Evolutionary conservation across 2,329 filamentous ascomycete genomes (phyloP).

Genomic region (Septoria petroselini): DNA sequence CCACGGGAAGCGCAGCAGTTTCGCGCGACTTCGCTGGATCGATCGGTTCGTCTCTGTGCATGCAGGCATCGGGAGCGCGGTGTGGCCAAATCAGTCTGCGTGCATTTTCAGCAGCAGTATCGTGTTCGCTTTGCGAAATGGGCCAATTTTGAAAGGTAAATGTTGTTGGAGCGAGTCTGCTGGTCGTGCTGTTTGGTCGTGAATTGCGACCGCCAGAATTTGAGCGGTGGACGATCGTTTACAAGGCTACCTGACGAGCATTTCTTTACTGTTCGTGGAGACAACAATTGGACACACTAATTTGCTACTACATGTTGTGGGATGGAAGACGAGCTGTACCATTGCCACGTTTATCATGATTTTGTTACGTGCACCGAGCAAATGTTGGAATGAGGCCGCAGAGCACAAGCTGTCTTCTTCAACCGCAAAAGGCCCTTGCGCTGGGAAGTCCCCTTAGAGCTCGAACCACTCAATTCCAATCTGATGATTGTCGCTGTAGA

Average conservation of each 20-base stretch:
- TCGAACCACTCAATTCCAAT: conserved; percentile 1
- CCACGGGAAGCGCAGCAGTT: conserved; percentile 4
- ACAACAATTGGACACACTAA: too few species aligned
- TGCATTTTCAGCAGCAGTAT: neutral
- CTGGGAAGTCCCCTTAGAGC: conserved; percentile 5
- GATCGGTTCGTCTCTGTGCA: conserved; percentile 7
- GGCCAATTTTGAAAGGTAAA: neutral
- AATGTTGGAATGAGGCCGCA: too few species aligned
- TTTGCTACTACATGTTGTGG: too few species aligned
- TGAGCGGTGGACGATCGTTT: too few species aligned
- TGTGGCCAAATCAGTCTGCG: neutral
- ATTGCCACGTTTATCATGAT: too few species aligned
- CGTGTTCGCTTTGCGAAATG: neutral
- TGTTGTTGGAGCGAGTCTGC: too few species aligned
- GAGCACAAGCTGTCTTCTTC: too few species aligned
- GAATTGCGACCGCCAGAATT: neutral
- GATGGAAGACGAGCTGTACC: too few species aligned
- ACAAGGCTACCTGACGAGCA: too few species aligned
- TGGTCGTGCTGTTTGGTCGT: too few species aligned
- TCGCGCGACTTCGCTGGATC: conserved; percentile 8
- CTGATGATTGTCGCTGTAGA: conserved; percentile 11
- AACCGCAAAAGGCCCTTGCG: conserved; percentile 4
- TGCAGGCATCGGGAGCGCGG: neutral
- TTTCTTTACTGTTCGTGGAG: too few species aligned
- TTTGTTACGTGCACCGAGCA: too few species aligned